These are phyloP conservation scores for Leccinum fibrillosum DNA, from an alignment of 768 basidiomycete species.

Conservation along the genomic window DNA sequence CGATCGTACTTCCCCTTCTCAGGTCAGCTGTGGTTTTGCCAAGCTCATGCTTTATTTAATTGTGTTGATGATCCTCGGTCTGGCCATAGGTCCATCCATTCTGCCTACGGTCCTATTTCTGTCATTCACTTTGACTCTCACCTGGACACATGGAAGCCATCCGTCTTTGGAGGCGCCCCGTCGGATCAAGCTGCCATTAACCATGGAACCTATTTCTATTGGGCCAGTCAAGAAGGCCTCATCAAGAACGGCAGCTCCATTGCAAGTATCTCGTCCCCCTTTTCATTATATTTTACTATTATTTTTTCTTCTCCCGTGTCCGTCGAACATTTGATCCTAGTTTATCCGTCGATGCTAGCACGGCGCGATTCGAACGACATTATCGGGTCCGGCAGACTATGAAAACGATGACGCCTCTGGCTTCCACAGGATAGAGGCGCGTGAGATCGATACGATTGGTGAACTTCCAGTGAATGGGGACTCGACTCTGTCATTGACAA, in stretches of 20 bases:
- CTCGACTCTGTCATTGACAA: background rate
- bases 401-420: constrained; percentile 74
- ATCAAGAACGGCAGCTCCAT: constrained; percentile 76
- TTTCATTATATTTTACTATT: constrained; percentile 6
- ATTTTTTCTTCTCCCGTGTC: constrained; percentile 11
- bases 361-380: constrained; percentile 82
- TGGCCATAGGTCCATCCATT: constrained; percentile 58
- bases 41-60: background rate
- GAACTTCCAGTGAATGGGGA: constrained; percentile 12
- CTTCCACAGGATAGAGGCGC: constrained; percentile 79
- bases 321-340: constrained; percentile 39
- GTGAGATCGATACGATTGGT: constrained; percentile 83
- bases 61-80: background rate
- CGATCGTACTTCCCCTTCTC: constrained; percentile 65
- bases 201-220: constrained; percentile 90
- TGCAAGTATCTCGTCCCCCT: constrained; percentile 60
- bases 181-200: constrained; percentile 73
- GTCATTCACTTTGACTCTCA: constrained; percentile 90
- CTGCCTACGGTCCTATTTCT: constrained; percentile 74
- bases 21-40: constrained; percentile 12
- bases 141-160: constrained; percentile 76
- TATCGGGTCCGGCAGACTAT: constrained; percentile 76
- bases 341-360: constrained; percentile 54
- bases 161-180: constrained; percentile 71
- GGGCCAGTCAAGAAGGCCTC: constrained; percentile 80